A percentile compares a stretch with the other conserved stretches of the same genome.
Evolutionary conservation across 2,329 filamentous ascomycete species (phyloP).

Genomic region (Sarocladium strictum): DNA sequence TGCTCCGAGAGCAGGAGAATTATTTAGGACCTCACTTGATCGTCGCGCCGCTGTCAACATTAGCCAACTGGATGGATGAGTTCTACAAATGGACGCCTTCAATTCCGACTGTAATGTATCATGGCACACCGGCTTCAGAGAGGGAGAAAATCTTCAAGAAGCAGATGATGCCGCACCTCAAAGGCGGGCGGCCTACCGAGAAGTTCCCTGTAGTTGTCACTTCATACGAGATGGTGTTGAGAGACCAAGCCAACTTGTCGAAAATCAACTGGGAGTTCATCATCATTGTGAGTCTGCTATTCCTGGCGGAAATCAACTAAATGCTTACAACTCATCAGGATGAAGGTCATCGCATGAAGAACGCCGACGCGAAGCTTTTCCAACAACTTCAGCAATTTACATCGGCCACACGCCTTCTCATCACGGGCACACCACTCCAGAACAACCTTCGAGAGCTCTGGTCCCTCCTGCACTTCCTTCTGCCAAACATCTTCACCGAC

Average conservation of each 20-base stretch:
- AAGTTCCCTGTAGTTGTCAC: slow-evolving; percentile 91
- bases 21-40: slow-evolving; percentile 86
- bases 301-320: neutral
- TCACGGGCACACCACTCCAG: slow-evolving; percentile 90
- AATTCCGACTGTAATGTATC: slow-evolving; percentile 86
- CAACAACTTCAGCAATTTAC: slow-evolving; percentile 82
- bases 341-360: slow-evolving; percentile 95
- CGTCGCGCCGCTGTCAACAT: slow-evolving; percentile 81
- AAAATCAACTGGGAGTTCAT: slow-evolving; percentile 96
- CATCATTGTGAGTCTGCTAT: slow-evolving; percentile 62
- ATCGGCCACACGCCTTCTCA: slow-evolving; percentile 84
- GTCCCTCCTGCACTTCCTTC: slow-evolving; percentile 88
- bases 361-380: slow-evolving; percentile 88
- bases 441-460: slow-evolving; percentile 94
- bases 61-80: slow-evolving; percentile 94
- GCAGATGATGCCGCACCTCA: slow-evolving; percentile 64
- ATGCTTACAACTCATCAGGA: slow-evolving; percentile 47
- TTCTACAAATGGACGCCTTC: slow-evolving; percentile 85
- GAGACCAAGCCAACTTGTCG: slow-evolving; percentile 74
- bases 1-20: slow-evolving; percentile 78
- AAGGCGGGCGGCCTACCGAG: slow-evolving; percentile 48
- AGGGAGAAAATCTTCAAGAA: slow-evolving; percentile 69
- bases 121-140: slow-evolving; percentile 67
- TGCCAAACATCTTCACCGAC: slow-evolving; percentile 89
- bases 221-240: slow-evolving; percentile 92